Evolutionary conservation across 176 grass and related monocot species (phyloP), one percentile per base, ranked within the genome.

Genomic region (Triticum dicoccoides): DNA sequence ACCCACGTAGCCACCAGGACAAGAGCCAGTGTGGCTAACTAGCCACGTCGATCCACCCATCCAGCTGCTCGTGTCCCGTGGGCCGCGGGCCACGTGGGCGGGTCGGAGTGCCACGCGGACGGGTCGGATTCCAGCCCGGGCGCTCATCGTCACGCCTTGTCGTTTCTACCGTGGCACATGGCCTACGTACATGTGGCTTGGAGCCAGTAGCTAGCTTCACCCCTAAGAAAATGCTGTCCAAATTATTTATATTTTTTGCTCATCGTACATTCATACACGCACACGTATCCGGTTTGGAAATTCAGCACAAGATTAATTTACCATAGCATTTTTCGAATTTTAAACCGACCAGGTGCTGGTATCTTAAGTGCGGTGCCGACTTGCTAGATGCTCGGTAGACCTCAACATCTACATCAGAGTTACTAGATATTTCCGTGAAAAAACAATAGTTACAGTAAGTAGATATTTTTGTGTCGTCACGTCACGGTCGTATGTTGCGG

Each of bases 141-240:
- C 78, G 5, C 75, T 64, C 49, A 3, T 39, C 21, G 38, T 52
- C 73, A 76, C 25, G 44, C 11, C 4, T 35, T 83, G 66, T 84
- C 80, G 80, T 64, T 59, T 83, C 56, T n/a, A 13, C 67, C 45
- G 14, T 62, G 77, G 23, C 80, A 73, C 73, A 25, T 82, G 88
- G 83, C 24, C 61, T 80, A 59, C 54, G 62, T 80, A 49, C 45
- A 49, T 49, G 54, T 73, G 54, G 15, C 61, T 23, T 6, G 45
- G 47, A 61, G 61, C 14, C 25, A 13, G 69, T 45, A n/a, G 58
- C 82, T 81, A n/a, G 58, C 82, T 81, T 89, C 88, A 25, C 9
- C 44, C 5, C 45, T 1, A 89, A 84, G 87, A 65, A 84, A 80
- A 4, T 4, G 11, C 9, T 9, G 3, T 5, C 11, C 11, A 65